phyloP scores from a whole-genome alignment of 1,139 yeast species.

The Yamadazyma blattariae region DNA sequence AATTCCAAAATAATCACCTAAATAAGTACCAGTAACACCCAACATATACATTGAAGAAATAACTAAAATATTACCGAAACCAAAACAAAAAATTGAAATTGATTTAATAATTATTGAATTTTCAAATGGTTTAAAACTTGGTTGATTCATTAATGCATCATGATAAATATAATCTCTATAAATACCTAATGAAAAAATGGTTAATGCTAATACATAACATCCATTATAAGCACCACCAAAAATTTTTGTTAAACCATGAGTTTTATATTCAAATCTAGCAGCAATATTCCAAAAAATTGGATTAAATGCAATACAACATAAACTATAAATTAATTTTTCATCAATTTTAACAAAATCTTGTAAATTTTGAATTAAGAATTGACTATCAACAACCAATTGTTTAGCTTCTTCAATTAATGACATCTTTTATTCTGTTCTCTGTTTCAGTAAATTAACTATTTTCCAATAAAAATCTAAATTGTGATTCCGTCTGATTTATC shows the following conservation, averaged over 20 bases:
- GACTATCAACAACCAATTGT: slow-evolving; percentile 14
- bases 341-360: slow-evolving; percentile 13
- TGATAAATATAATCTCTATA: slow-evolving; percentile 77
- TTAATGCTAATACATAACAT: slow-evolving; percentile 76
- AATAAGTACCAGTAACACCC: slow-evolving; percentile 93
- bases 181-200: slow-evolving; percentile 83
- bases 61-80: slow-evolving; percentile 76
- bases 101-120: slow-evolving; percentile 33
- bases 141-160: slow-evolving; percentile 51
- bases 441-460: too few relatives aligned
- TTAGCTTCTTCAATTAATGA: slow-evolving; percentile 5
- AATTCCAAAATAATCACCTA: slow-evolving; percentile 97
- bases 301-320: slow-evolving; percentile 65
- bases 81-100: slow-evolving; percentile 43
- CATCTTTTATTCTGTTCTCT: neutral
- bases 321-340: slow-evolving; percentile 13
- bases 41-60: slow-evolving; percentile 86
- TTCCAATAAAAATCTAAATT: too few relatives aligned
- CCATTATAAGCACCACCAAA: slow-evolving; percentile 70
- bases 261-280: slow-evolving; percentile 81
- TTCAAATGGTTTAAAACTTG: slow-evolving; percentile 48
- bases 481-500: neutral
- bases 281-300: slow-evolving; percentile 95
- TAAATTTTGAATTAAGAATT: slow-evolving; percentile 11
- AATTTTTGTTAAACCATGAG: slow-evolving; percentile 69